Conservation (phyloP, 73 alveolate genomes). For the Durusdinium trenchii region DNA sequence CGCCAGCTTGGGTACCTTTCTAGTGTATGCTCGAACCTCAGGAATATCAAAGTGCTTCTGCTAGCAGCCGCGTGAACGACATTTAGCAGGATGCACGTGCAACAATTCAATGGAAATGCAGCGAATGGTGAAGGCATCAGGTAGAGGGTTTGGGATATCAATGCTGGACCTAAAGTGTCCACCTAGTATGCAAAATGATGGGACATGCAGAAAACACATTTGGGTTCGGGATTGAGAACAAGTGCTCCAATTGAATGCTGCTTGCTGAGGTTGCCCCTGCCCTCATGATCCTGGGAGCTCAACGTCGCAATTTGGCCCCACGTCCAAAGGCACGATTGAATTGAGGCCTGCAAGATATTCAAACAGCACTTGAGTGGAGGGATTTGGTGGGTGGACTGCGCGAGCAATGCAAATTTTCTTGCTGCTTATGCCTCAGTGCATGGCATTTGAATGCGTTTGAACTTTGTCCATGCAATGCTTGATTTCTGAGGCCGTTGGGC, state of each 20-base stretch:
- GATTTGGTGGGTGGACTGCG: constrained; percentile 28
- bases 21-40: constrained; percentile 26
- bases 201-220: too few species aligned
- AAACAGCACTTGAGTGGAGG: constrained; percentile 2
- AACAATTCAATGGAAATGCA: too few species aligned
- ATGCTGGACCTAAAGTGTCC: too few species aligned
- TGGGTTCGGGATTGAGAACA: too few species aligned
- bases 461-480: too few species aligned
- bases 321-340: constrained; percentile 36
- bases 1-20: constrained; percentile 83
- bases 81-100: too few species aligned
- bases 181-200: too few species aligned
- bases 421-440: constrained; percentile 33
- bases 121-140: not conserved
- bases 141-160: not conserved
- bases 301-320: constrained; percentile 26
- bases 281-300: constrained; percentile 74
- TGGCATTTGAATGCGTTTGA: too few species aligned
- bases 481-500: constrained; percentile 80
- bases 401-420: constrained; percentile 56
- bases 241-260: not conserved
- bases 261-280: constrained; percentile 65
- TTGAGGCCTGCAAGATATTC: not conserved
- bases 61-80: too few species aligned
- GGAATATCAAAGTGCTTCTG: too few species aligned